Base-by-base conservation (phyloP, 2,329 filamentous ascomycete genomes). In the Hypoxylon sp. region DNA sequence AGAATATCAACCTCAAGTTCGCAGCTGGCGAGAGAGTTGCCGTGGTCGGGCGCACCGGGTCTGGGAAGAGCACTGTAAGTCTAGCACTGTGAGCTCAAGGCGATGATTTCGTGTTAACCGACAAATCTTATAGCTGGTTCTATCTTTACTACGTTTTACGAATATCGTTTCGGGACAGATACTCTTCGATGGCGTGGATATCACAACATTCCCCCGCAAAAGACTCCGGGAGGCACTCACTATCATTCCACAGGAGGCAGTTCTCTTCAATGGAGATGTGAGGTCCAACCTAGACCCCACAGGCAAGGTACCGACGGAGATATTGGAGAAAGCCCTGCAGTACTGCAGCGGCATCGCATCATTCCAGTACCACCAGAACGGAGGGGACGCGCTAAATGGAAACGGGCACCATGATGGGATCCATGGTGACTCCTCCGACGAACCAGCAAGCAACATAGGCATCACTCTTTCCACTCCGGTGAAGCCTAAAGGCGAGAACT, bases 21-120 rank as follows among this genome's bases (percentile, higher is more conserved):
- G 80, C 78, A 11, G 91, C 90, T 0, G 92, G 93, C 0, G 90
- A 91, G 56, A 90, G 91, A 52, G 92, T 92, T 0, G 93, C 92
- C 0, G 84, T 97, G 18, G 91, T 94, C 9, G 93, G 93, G 1
- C 87, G 93, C 8, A 96, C 93, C 0, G 89, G 91, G 0, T 93
- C 91, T 3, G 93, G 93, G 2, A 97, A 97, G 78, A 93, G 90
- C 52, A 96, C 93, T 0, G 84, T 95, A 74, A 76, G 82, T 76
- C 45, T 50, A 64, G 26, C 9, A 14, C 12, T 44, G 9, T 9
- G 3, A 18, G 20, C 9, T 24, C 18, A 32, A n/a, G 52, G 24
- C 11, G 6, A 18, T 2, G 1, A 3, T 12, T n/a, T n/a, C n/a
- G 16, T 52, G 26, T 33, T 70, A 65, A 73, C 45, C 5, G 22